phyloP scores from a whole-genome alignment of 345 rosid genomes.

The Arabis hirsuta region DNA sequence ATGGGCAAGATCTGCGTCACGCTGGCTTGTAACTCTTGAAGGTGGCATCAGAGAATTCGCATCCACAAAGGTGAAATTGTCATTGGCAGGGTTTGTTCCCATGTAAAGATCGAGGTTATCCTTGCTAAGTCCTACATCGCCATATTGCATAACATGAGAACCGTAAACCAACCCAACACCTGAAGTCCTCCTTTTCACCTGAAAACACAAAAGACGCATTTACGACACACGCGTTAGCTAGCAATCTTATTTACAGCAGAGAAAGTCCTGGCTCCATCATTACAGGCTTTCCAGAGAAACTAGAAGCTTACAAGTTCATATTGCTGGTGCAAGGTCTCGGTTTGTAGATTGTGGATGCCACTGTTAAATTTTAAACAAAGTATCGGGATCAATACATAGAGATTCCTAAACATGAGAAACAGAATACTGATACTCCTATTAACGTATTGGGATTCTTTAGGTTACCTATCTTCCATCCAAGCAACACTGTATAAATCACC shows the following conservation, averaged over 20 bases:
- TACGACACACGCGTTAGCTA: constrained; percentile 17
- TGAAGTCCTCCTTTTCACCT: constrained; percentile 85
- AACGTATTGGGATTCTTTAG: constrained; percentile 16
- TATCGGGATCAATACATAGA: constrained; percentile 11
- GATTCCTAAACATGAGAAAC: constrained; percentile 10
- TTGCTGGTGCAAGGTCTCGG: constrained; percentile 87
- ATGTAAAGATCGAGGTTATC: constrained; percentile 64
- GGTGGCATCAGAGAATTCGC: constrained; percentile 65
- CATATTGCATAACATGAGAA: constrained; percentile 97
- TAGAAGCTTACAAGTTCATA: constrained; percentile 71
- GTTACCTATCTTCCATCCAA: constrained; percentile 99
- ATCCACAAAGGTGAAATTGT: constrained; percentile 72
- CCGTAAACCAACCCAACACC: constrained; percentile 58
- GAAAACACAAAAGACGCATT: constrained; percentile 36
- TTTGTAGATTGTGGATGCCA: constrained; percentile 78
- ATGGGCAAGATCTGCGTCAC: constrained; percentile 96
- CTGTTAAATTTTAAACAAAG: constrained; percentile 51
- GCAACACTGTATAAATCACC: constrained; percentile 97
- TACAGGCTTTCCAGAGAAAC: constrained; percentile 4
- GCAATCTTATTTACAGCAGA: not conserved
- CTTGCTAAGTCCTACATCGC: constrained; percentile 67
- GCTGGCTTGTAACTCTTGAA: constrained; percentile 82
- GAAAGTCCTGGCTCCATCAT: constrained; percentile 13
- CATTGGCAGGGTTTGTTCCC: constrained; percentile 96
- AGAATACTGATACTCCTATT: not conserved